Base-by-base conservation (phyloP, 371 early-diverging fungal species). In the Rhizopus sp. region DNA sequence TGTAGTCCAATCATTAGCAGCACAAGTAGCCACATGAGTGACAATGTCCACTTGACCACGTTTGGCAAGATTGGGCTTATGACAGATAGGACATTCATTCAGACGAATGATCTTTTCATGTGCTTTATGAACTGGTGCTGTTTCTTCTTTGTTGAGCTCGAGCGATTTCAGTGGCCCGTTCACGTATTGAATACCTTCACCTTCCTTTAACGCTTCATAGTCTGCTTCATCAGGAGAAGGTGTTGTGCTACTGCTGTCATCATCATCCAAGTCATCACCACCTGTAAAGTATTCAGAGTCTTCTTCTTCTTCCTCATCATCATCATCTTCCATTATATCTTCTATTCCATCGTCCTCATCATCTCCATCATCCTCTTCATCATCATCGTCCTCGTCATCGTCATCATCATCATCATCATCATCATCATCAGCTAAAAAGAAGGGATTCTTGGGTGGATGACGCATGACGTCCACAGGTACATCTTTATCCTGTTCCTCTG, bases 21-120 rank as follows among this genome's bases (percentile, higher is more conserved):
- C 79, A 67, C 90, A 87, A 0, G 87, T 82, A 0, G 92, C 91
- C 33, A 92, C 83, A 60, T 93, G 94, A 0, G 89, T 88, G 12
- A 92, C 80, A 9, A 87, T 86, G 59, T 92, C 91, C 66, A 91
- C 79, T 53, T 90, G 91, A 0, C 76, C 77, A 41, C 77, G 78
- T 37, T 74, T 70, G 2, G 74, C 67, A 7, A 88, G 73, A 49
- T 83, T 74, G 29, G 85, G 82, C 9, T 79, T 77, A 35, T 80
- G 83, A 63, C 92, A 93, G 47, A 90, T 86, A 29, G 91, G 92
- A 52, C 92, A 93, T 38, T 80, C 72, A 13, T 68, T 64, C 10
- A 90, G 66, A 29, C 78, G 75, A 52, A 90, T 88, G 29, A 89
- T 73, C 50, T 86, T 82, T 66, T 89, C 90, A 35, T 81, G 55